Evolutionary conservation across 2,329 filamentous ascomycete genomes (phyloP).

Genomic region (Fusarium concolor): DNA sequence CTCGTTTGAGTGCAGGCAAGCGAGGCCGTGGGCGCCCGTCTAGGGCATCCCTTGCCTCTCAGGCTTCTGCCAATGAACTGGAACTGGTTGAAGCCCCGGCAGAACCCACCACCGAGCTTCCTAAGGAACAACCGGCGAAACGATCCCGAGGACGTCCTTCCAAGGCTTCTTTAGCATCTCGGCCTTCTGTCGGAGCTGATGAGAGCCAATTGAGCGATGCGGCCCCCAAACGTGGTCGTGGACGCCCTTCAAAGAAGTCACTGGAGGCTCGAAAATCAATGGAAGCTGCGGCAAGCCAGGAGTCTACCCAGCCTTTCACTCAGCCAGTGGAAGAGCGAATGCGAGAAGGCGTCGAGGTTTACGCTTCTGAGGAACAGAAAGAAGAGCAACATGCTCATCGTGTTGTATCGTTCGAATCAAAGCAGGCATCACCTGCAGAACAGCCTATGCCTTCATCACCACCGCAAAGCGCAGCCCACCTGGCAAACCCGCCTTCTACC

Average conservation of each 20-base stretch:
- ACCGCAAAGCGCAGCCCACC: constrained; percentile 26
- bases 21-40: constrained; percentile 47
- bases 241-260: constrained; percentile 50
- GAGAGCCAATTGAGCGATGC: constrained; percentile 39
- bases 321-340: constrained; percentile 33
- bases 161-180: constrained; percentile 48
- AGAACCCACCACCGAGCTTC: constrained; percentile 20
- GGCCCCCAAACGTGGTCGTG: constrained; percentile 47
- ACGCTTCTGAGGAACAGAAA: constrained; percentile 25
- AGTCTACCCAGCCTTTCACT: constrained; percentile 25
- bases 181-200: constrained; percentile 36
- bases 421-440: constrained; percentile 25
- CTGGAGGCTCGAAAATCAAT: constrained; percentile 42
- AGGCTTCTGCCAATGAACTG: constrained; percentile 42
- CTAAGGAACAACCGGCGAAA: constrained; percentile 40
- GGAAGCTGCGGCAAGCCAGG: constrained; percentile 31
- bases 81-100: constrained; percentile 38
- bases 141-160: constrained; percentile 49
- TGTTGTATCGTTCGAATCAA: constrained; percentile 38
- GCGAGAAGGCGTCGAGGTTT: constrained; percentile 32
- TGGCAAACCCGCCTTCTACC: constrained; percentile 55
- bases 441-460: constrained; percentile 35
- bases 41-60: constrained; percentile 48
- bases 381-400: constrained; percentile 24
- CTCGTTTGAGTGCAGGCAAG: constrained; percentile 37